phyloP scores from a whole-genome alignment of 345 rosid species.

The Bretschneidera sinensis region DNA sequence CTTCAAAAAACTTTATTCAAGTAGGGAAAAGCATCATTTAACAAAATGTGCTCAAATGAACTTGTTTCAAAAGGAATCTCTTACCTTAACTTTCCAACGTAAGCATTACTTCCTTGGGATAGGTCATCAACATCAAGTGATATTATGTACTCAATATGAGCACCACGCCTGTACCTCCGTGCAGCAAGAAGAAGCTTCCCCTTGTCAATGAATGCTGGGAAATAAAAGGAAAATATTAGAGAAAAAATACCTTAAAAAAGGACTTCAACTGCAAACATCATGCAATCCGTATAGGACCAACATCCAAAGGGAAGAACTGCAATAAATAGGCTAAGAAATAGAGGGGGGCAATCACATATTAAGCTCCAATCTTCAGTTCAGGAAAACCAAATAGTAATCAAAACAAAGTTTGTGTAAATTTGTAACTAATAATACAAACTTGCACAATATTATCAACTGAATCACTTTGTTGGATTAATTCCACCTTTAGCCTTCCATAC shows the following conservation, averaged over 20 bases:
- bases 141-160: slow-evolving; percentile 77
- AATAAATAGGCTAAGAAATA: too few species aligned
- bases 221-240: slow-evolving; percentile 2
- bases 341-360: too few species aligned
- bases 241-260: background rate
- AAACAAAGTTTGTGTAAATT: too few species aligned
- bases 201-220: slow-evolving; percentile 65
- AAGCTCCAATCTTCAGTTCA: too few species aligned
- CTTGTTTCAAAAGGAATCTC: background rate
- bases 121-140: slow-evolving; percentile 82
- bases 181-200: slow-evolving; percentile 97
- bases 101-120: slow-evolving; percentile 94
- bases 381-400: too few species aligned
- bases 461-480: too few species aligned
- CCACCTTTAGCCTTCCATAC: too few species aligned
- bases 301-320: background rate
- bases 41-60: background rate
- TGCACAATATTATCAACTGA: too few species aligned
- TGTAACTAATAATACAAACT: too few species aligned
- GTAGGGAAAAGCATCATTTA: background rate
- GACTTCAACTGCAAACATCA: background rate
- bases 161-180: slow-evolving; percentile 68
- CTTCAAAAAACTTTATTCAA: background rate
- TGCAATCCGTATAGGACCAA: background rate
- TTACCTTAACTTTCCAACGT: slow-evolving; percentile 90